These are phyloP conservation scores for Pittosporum tobira DNA, from an alignment of 129 eudicot species.

Conservation along the genomic window DNA sequence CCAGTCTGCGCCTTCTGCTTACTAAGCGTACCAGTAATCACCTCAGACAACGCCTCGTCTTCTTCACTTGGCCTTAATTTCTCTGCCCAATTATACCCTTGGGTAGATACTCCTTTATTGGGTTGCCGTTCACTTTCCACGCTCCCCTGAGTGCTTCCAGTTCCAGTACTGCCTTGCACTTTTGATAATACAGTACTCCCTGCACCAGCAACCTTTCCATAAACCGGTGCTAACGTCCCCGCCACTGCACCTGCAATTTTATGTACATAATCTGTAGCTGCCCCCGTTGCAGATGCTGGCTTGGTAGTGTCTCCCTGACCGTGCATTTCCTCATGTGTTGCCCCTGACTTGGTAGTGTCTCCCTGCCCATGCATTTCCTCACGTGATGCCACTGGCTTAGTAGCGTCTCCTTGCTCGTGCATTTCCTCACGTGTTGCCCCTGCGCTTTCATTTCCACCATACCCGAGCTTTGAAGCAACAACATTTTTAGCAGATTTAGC, in stretches of 20 bases:
- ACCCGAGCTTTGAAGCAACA: slow-evolving; percentile 30
- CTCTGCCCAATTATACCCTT: slow-evolving; percentile 47
- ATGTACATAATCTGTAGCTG: slow-evolving; percentile 39
- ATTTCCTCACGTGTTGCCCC: not conserved
- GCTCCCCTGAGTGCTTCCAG: slow-evolving; percentile 6
- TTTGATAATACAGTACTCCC: slow-evolving; percentile 38
- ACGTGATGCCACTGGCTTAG: slow-evolving; percentile 17
- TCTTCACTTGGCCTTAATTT: slow-evolving; percentile 68
- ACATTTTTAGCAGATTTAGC: slow-evolving; percentile 31
- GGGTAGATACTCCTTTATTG: slow-evolving; percentile 51
- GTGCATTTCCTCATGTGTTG: not conserved
- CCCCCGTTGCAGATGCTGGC: slow-evolving; percentile 18
- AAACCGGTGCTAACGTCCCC: slow-evolving; percentile 37
- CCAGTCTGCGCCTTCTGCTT: slow-evolving; percentile 15
- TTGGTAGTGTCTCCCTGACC: not conserved
- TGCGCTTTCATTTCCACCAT: slow-evolving; percentile 12
- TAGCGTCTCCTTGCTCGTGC: not conserved
- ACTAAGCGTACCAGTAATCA: slow-evolving; percentile 34
- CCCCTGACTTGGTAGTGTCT: no score
- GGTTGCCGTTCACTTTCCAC: not conserved
- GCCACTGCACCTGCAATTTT: slow-evolving; percentile 30
- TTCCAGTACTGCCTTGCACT: slow-evolving; percentile 21
- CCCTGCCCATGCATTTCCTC: slow-evolving; percentile 21
- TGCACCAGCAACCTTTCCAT: slow-evolving; percentile 39
- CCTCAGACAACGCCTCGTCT: slow-evolving; percentile 59